Evolutionary conservation across 495 filamentous ascomycete species (phyloP).

Genomic region (Penicillium lagena): DNA sequence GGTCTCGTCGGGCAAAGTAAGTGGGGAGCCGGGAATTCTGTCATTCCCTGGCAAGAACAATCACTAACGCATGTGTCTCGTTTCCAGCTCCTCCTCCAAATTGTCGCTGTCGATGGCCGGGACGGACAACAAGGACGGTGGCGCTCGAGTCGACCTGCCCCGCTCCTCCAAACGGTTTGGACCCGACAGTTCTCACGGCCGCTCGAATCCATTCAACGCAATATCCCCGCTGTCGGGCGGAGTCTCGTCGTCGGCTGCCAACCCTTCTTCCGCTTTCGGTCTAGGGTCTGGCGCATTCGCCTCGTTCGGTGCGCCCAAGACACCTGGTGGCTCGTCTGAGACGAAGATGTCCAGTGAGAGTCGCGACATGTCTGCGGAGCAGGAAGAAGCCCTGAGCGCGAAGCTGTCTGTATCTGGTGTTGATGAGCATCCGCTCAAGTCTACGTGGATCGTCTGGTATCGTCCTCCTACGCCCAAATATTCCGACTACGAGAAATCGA

Average conservation of each 20-base stretch:
- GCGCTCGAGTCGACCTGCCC: constrained; percentile 56
- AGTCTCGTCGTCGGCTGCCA: constrained; percentile 78
- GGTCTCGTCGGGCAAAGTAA: constrained; percentile 91
- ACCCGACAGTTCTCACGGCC: constrained; percentile 71
- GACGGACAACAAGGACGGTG: constrained; percentile 49
- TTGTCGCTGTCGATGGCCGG: constrained; percentile 78
- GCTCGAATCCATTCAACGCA: constrained; percentile 80
- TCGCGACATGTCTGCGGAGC: constrained; percentile 49
- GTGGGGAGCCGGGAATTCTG: constrained; percentile 17
- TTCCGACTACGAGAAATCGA: constrained; percentile 97
- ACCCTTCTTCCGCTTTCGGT: constrained; percentile 88
- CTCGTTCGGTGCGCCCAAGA: constrained; percentile 91
- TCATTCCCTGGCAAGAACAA: constrained; percentile 7
- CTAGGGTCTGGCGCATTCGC: constrained; percentile 94
- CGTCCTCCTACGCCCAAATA: constrained; percentile 91
- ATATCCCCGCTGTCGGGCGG: constrained; percentile 63
- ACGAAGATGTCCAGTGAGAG: constrained; percentile 64
- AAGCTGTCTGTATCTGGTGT: constrained; percentile 34
- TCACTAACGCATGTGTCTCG: constrained; percentile 1
- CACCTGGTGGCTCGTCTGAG: constrained; percentile 75
- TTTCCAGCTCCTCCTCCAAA: constrained; percentile 63
- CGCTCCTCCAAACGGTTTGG: constrained; percentile 71
- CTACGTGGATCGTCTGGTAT: constrained; percentile 96
- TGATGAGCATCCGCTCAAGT: constrained; percentile 62
- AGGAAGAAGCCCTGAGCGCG: constrained; percentile 46